A percentile compares a stretch with the other conserved stretches of the same genome.
These are phyloP conservation scores for Miamiensis avidus DNA, from an alignment of 169 alveolate species.

Conservation along the genomic window DNA sequence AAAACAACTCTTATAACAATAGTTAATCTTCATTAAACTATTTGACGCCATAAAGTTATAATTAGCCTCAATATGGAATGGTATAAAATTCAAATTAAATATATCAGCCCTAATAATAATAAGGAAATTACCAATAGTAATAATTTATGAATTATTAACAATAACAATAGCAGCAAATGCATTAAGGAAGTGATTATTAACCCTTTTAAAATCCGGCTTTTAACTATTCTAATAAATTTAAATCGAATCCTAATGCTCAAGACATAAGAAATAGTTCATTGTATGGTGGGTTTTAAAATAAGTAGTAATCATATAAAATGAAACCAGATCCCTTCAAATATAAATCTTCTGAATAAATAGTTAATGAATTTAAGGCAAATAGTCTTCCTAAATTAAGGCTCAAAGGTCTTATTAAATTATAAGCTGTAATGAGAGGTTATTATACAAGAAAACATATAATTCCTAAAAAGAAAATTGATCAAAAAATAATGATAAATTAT, in stretches of 20 bases:
- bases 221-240: not conserved
- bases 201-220: not conserved
- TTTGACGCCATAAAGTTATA: not conserved
- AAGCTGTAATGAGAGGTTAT: slow-evolving; percentile 49
- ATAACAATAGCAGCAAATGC: not conserved
- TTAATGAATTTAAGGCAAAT: slow-evolving; percentile 50
- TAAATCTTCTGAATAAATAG: slow-evolving; percentile 42
- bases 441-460: slow-evolving; percentile 34
- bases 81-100: no score
- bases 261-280: not conserved
- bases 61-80: not conserved
- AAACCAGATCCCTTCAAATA: not conserved
- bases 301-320: not conserved
- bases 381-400: slow-evolving; percentile 40
- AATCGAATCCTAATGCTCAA: not conserved
- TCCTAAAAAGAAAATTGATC: slow-evolving; percentile 30
- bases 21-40: not conserved
- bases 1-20: not conserved
- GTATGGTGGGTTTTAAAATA: not conserved
- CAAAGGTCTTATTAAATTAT: slow-evolving; percentile 34
- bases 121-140: no score
- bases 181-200: not conserved
- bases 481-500: slow-evolving; percentile 2
- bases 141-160: no score
- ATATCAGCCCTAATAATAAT: not conserved